Percentiles rank a stretch among this genome's conserved stretches.
phyloP scores from a whole-genome alignment of 2,329 filamentous ascomycete species.

The Aspergillus quadricinctus region DNA sequence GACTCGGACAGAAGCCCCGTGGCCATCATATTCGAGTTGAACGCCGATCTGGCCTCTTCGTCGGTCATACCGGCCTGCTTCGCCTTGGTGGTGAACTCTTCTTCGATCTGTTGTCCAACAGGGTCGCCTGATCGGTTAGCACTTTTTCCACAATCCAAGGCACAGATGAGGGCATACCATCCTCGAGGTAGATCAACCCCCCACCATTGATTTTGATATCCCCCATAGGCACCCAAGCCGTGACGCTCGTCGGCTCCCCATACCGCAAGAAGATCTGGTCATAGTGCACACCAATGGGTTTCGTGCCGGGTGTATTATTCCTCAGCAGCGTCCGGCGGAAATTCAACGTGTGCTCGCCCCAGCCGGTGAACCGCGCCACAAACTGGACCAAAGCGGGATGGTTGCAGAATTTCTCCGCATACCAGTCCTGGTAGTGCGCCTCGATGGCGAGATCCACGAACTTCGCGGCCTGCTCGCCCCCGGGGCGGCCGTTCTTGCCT shows the following conservation, averaged over 20 bases:
- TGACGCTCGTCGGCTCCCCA: slow-evolving; percentile 52
- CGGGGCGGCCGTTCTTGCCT: slow-evolving; percentile 44
- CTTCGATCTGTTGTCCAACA: slow-evolving; percentile 49
- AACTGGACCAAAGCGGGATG: slow-evolving; percentile 50
- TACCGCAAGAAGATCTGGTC: slow-evolving; percentile 56
- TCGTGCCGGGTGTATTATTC: slow-evolving; percentile 55
- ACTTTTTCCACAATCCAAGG: neutral
- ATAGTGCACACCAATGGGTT: slow-evolving; percentile 58
- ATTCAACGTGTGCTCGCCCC: slow-evolving; percentile 47
- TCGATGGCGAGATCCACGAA: slow-evolving; percentile 51
- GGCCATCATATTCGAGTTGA: slow-evolving; percentile 58
- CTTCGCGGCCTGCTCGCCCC: slow-evolving; percentile 38
- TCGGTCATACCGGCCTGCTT: slow-evolving; percentile 47
- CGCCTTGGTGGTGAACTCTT: slow-evolving; percentile 39
- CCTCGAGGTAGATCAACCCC: slow-evolving; percentile 57
- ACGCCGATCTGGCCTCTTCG: slow-evolving; percentile 49
- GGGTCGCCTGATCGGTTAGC: slow-evolving; percentile 30
- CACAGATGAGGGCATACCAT: slow-evolving; percentile 20
- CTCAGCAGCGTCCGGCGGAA: slow-evolving; percentile 50
- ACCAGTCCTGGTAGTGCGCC: slow-evolving; percentile 52
- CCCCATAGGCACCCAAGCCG: slow-evolving; percentile 56
- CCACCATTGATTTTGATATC: slow-evolving; percentile 53
- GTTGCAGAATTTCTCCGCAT: slow-evolving; percentile 52
- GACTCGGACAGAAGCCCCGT: slow-evolving; percentile 51
- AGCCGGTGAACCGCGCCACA: slow-evolving; percentile 50